Base-by-base conservation (phyloP, 2,329 filamentous ascomycete species). In the Kalaharituber pfeilii region DNA sequence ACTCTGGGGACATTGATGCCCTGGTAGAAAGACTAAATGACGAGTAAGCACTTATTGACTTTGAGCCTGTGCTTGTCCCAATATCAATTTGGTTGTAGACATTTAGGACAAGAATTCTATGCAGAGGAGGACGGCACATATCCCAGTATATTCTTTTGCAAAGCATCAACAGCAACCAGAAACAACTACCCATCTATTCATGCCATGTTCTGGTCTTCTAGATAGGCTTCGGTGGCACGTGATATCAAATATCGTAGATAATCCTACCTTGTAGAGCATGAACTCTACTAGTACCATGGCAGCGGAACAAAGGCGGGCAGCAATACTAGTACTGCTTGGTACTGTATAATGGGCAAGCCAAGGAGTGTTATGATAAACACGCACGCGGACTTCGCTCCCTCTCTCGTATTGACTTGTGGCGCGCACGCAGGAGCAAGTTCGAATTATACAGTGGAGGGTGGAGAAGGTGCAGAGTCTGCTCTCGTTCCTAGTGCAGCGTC, bases 181-280 rank as follows among this genome's bases (percentile, higher is more conserved):
- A 60, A 94, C 87, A 0, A 93, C 84, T 0, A 82, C 84, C n/a
- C 1, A 86, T 98, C 57, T 98, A 98, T 67, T 96, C 91, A 3
- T 91, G 91, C 1, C 91, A 94, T 68, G 91, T 98, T 24, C 73
- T 98, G 25, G 87, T 98, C 49, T 71, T 98, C 13, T 91, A 98
- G 72, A 22, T 45, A 15, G 42, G 13, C 22, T n/a, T 25, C 39
- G 63, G 62, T 64, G 55, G 61, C 86, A 33, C 83, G 91, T 65
- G 91, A 98, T 69, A 86, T 96, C 22, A 79, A 79, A 63, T 86
- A 94, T 64, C 80, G 91, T n/a, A n/a, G n/a, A n/a, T n/a, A n/a
- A n/a, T n/a, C n/a, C n/a, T n/a, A n/a, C n/a, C n/a, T n/a, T n/a
- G n/a, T n/a, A n/a, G n/a, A n/a, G n/a, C n/a, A n/a, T n/a, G n/a